Conservation (phyloP, 2,329 filamentous ascomycete genomes). For the Beauveria asiatica region DNA sequence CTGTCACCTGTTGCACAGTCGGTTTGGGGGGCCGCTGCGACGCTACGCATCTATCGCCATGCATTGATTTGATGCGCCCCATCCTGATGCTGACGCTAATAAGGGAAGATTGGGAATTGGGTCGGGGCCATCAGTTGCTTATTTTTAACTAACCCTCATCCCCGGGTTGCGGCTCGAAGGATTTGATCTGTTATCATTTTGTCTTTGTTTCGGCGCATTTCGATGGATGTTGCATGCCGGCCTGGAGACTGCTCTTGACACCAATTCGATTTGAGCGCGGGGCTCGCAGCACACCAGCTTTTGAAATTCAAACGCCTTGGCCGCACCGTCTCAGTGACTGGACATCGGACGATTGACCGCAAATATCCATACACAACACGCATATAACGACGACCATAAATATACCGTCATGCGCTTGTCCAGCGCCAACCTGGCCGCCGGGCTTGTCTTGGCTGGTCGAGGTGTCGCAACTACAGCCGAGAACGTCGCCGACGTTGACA, state of each 20-base stretch:
- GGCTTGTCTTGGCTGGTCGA: background rate
- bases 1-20: background rate
- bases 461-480: conserved; percentile 8
- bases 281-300: background rate
- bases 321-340: background rate
- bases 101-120: background rate
- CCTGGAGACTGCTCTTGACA: background rate
- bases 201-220: background rate
- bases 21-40: conserved; percentile 4
- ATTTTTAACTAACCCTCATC: background rate
- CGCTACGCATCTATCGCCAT: background rate
- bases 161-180: background rate
- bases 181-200: background rate
- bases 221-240: background rate
- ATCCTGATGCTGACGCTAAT: conserved; percentile 6
- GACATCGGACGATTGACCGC: background rate
- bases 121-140: background rate
- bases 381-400: background rate
- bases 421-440: conserved; percentile 2
- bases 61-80: conserved; percentile 3
- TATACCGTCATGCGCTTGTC: background rate
- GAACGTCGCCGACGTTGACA: conserved; percentile 21
- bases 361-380: background rate
- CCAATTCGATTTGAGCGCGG: background rate
- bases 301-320: background rate